Evolutionary conservation across 345 rosid genomes (phyloP).

Genomic region (Eucalyptus regnans): DNA sequence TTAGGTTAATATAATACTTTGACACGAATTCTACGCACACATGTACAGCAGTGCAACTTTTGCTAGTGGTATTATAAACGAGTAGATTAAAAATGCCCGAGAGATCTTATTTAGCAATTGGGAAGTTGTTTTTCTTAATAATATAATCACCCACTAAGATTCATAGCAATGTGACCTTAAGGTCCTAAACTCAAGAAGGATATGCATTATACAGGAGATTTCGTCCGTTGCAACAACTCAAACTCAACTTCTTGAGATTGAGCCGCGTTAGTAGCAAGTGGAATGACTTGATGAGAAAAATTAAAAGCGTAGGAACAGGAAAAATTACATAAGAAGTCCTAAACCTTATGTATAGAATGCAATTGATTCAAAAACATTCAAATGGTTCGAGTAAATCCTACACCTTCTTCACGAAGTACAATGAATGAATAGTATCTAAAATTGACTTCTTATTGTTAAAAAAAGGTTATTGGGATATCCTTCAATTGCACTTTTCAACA

Average conservation of each 20-base stretch:
- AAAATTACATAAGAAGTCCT: background rate
- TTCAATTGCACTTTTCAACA: background rate
- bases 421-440: background rate
- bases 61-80: background rate
- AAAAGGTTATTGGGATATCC: background rate
- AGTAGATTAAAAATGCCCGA: background rate
- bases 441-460: background rate
- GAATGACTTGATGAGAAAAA: background rate
- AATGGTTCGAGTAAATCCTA: background rate
- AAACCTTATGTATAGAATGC: background rate
- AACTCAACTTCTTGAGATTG: background rate
- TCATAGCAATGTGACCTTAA: background rate
- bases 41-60: background rate
- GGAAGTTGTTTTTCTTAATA: background rate
- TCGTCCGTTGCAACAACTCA: background rate
- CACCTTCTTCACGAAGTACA: background rate
- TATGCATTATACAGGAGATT: background rate
- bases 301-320: background rate
- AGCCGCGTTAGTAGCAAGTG: background rate
- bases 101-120: background rate
- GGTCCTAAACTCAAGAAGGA: background rate
- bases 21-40: background rate
- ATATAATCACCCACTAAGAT: background rate
- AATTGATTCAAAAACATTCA: background rate
- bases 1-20: background rate